phyloP scores from a whole-genome alignment of 2,329 filamentous ascomycete genomes.

The Lithohypha guttulata region DNA sequence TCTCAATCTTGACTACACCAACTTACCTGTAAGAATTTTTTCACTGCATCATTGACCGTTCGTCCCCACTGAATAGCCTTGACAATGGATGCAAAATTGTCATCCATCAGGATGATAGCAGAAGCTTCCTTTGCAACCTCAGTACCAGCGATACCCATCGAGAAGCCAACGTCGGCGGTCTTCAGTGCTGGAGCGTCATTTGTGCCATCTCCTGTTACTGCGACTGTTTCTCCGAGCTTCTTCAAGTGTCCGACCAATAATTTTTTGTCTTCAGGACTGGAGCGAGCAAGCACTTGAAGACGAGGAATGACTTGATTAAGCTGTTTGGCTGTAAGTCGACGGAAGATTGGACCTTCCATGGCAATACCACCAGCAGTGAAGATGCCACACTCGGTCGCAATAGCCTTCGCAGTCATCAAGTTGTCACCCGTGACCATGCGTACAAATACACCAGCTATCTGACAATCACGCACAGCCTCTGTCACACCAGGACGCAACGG shows the following conservation, averaged over 20 bases:
- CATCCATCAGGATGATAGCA: constrained; percentile 77
- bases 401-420: constrained; percentile 65
- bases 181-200: constrained; percentile 78
- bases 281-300: constrained; percentile 61
- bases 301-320: constrained; percentile 58
- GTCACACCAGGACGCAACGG: constrained; percentile 65
- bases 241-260: constrained; percentile 61
- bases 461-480: constrained; percentile 61
- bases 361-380: constrained; percentile 56
- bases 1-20: constrained; percentile 44
- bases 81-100: constrained; percentile 79
- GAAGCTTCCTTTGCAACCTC: constrained; percentile 79
- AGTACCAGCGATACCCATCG: constrained; percentile 74
- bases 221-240: constrained; percentile 64
- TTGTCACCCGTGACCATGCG: constrained; percentile 84
- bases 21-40: constrained; percentile 52
- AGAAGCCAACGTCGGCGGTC: constrained; percentile 72
- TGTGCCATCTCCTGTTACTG: constrained; percentile 73
- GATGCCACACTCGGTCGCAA: constrained; percentile 69
- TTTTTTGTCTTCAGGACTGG: constrained; percentile 67
- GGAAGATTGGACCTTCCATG: constrained; percentile 69
- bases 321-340: constrained; percentile 55
- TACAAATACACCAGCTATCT: constrained; percentile 65
- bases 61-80: constrained; percentile 74
- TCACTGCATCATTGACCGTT: constrained; percentile 65